Conservation (phyloP, 352 stramenopile genomes). For the Stramenopiles sp. region DNA sequence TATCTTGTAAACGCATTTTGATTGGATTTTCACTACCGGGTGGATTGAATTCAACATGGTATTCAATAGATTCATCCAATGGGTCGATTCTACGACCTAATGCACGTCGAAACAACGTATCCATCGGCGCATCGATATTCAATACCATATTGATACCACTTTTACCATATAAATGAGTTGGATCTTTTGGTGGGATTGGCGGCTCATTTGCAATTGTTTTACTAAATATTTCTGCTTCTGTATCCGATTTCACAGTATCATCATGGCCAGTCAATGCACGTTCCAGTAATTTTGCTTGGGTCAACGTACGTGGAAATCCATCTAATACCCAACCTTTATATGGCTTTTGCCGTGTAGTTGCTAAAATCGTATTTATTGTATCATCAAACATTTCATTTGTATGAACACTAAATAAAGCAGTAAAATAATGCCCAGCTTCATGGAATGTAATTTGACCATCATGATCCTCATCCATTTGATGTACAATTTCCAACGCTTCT, state of each 20-base stretch:
- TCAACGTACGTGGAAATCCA: background rate
- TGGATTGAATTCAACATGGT: constrained; percentile 3
- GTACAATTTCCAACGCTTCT: background rate
- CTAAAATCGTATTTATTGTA: background rate
- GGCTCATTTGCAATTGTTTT: background rate
- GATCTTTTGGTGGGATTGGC: background rate
- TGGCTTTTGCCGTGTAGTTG: background rate
- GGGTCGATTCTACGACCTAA: background rate
- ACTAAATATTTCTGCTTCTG: background rate
- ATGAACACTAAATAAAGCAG: background rate
- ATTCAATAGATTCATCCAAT: background rate
- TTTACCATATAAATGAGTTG: background rate
- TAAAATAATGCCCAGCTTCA: background rate
- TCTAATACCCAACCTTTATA: background rate
- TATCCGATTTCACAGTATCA: background rate
- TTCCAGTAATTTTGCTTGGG: background rate
- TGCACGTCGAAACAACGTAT: background rate
- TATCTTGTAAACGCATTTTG: background rate
- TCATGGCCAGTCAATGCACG: background rate
- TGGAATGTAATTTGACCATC: background rate
- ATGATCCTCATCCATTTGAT: background rate
- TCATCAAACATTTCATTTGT: background rate
- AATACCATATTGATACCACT: background rate
- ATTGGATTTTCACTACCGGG: background rate
- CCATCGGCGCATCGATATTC: background rate